Evolutionary conservation across 2,329 filamentous ascomycete genomes (phyloP), one percentile per base, ranked within the genome.

Genomic region (Onygena corvina): DNA sequence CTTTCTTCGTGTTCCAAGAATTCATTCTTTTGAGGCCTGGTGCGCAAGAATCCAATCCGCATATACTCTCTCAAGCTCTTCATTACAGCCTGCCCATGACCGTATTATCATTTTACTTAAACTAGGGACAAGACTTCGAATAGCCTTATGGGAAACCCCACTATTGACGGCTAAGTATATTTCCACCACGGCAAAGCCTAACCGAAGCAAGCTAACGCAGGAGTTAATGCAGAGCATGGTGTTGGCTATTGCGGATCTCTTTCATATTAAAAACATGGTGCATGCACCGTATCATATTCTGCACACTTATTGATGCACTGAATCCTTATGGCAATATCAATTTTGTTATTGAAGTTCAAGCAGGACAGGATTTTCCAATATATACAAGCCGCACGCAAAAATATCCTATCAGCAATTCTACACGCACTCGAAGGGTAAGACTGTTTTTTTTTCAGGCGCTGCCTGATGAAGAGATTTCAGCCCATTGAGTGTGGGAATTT

Each of bases 141-240:
- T n/a, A n/a, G n/a, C n/a, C n/a, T n/a, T 14, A 42, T 40, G 25
- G n/a, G 18, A 20, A 11, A 40, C 11, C 18, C 38, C 21, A 25
- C 6, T 21, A 42, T 14, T 7, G 38, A 25, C 35, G 18, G 18
- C 35, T 3, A 25, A 12, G 11, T 2, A 11, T 42, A 11, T 27
- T 4, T n/a, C n/a, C n/a, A n/a, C n/a, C 21, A 27, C 21, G 38
- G 12, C 38, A 42, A 42, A 42, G 12, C 11, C 25, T 42, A 42
- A 14, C 16, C 21, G 21, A 42, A 42, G 38, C 38, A 42, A 8
- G 20, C 38, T 42, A 42, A 42, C 21, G 38, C 38, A 27, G 38
- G 38, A 42, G 38, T 14, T 42, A 23, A 20, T n/a, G 38, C 38
- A 42, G 23, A 42, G 38, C 38, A 42, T 18, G 38, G 27, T 25